Conservation (phyloP, 176 grass and related monocot genomes). For the Poa pratensis region DNA sequence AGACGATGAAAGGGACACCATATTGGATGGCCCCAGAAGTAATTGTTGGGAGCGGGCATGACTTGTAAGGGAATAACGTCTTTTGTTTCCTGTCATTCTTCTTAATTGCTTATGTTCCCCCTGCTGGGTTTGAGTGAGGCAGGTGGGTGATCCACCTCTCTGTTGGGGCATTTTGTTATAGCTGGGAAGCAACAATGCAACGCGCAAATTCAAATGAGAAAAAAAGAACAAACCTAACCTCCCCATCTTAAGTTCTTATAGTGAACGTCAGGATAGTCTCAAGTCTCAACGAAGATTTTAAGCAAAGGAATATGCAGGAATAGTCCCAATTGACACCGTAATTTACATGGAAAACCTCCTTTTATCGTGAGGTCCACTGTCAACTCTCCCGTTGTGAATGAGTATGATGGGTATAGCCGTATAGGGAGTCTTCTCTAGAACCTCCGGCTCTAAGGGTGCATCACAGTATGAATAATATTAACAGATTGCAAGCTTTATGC, state of each 20-base stretch:
- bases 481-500: neutral
- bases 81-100: slow-evolving; percentile 19
- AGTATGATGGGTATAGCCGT: neutral
- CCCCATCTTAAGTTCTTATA: neutral
- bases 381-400: neutral
- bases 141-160: neutral
- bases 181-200: neutral
- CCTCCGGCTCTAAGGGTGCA: neutral
- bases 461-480: neutral
- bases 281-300: neutral
- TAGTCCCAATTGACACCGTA: neutral
- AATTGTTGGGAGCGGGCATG: slow-evolving; percentile 84
- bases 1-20: slow-evolving; percentile 91
- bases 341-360: neutral
- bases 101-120: neutral
- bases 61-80: slow-evolving; percentile 55
- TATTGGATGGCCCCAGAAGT: slow-evolving; percentile 98
- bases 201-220: neutral
- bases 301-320: neutral
- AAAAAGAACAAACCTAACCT: neutral
- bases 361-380: neutral
- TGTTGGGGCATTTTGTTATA: neutral
- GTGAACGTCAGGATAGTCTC: neutral
- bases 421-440: neutral
- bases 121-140: neutral